These are phyloP conservation scores for Tetrahymena thermophila DNA, from an alignment of 73 alveolate species.

Conservation along the genomic window DNA sequence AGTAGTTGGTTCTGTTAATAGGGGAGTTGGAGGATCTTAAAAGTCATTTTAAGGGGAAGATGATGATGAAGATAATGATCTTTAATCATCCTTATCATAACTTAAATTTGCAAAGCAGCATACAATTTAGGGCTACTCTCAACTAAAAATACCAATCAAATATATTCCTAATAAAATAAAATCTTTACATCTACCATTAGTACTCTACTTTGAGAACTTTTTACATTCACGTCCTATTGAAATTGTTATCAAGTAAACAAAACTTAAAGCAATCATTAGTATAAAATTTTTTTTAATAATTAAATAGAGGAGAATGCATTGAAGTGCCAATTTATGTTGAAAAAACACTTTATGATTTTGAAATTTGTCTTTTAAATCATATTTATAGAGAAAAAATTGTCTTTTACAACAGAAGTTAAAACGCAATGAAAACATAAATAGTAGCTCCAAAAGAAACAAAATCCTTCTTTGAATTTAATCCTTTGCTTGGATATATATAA, in stretches of 20 bases:
- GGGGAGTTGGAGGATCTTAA: constrained; percentile 1
- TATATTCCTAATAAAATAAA: constrained; percentile 82
- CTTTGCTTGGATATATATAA: constrained; percentile 91
- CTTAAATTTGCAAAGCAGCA: constrained; percentile 52
- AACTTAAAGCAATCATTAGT: not conserved
- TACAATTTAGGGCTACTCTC: constrained; percentile 73
- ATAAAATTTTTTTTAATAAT: not conserved
- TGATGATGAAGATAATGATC: constrained; percentile 11
- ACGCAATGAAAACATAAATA: constrained; percentile 88
- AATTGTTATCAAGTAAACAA: constrained; percentile 63
- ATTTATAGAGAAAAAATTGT: constrained; percentile 92
- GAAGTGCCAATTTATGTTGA: constrained; percentile 97
- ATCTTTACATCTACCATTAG: constrained; percentile 49
- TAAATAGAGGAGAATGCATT: constrained; percentile 79
- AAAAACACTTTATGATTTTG: constrained; percentile 71
- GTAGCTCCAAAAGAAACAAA: constrained; percentile 86
- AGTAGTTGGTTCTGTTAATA: constrained; percentile 7
- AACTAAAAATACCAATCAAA: constrained; percentile 59
- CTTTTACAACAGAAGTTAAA: constrained; percentile 68
- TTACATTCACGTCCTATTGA: constrained; percentile 46
- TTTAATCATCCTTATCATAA: constrained; percentile 33
- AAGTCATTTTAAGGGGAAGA: constrained; percentile 2
- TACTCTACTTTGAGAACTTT: constrained; percentile 69
- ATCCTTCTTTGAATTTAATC: constrained; percentile 88
- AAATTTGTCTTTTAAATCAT: constrained; percentile 78